Percentiles rank a stretch among this genome's conserved stretches.
Evolutionary conservation across 2,329 filamentous ascomycete genomes (phyloP).

Genomic region (Curvularia lunata): DNA sequence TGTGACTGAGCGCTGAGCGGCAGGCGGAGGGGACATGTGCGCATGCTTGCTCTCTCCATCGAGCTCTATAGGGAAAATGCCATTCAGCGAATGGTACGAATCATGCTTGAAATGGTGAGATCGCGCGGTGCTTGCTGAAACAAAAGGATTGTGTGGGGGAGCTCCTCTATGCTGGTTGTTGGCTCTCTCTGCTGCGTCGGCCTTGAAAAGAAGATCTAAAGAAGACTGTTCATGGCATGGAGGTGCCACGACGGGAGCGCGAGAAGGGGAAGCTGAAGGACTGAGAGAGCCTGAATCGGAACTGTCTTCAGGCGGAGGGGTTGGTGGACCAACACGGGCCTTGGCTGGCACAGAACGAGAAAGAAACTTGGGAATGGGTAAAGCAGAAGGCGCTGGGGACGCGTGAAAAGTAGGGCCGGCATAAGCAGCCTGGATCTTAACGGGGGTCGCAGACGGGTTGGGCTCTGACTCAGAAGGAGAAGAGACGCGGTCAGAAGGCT

Average conservation of each 20-base stretch:
- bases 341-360: conserved; percentile 74
- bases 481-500: conserved; percentile 39
- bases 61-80: conserved; percentile 72
- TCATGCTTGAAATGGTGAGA: conserved; percentile 51
- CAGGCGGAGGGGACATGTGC: conserved; percentile 33
- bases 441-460: conserved; percentile 37
- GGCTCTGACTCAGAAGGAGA: conserved; percentile 39
- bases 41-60: conserved; percentile 47
- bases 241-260: conserved; percentile 52
- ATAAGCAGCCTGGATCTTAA: conserved; percentile 65
- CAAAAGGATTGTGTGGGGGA: conserved; percentile 27
- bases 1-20: conserved; percentile 38
- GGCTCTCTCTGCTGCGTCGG: conserved; percentile 79
- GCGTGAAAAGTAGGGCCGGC: conserved; percentile 94
- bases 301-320: conserved; percentile 54
- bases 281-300: conserved; percentile 51
- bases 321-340: conserved; percentile 53
- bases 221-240: conserved; percentile 71
- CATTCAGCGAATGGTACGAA: conserved; percentile 57
- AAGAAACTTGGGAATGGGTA: conserved; percentile 90
- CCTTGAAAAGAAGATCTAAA: conserved; percentile 88
- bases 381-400: conserved; percentile 85
- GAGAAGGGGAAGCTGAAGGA: conserved; percentile 60
- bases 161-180: conserved; percentile 59
- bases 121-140: conserved; percentile 18